Conservation (phyloP, 345 rosid genomes). For the Brassica incana region DNA sequence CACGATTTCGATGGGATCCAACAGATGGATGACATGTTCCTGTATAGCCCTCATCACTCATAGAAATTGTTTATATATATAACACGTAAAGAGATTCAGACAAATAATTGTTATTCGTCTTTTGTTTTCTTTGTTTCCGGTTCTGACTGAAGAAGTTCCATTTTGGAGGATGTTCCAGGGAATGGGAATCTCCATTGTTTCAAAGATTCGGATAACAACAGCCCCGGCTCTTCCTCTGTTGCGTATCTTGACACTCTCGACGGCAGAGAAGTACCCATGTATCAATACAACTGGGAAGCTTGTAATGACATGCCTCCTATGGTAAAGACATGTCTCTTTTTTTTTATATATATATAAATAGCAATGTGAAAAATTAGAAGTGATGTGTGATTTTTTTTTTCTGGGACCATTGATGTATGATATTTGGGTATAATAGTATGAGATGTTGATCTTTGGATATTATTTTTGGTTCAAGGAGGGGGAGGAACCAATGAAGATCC, state of each 20-base stretch:
- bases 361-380: conserved; percentile 4
- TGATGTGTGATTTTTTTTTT: background rate
- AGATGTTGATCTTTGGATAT: conserved; percentile 27
- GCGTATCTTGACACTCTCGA: conserved; percentile 21
- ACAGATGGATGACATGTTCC: conserved; percentile 70
- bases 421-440: background rate
- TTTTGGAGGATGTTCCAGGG: conserved; percentile 46
- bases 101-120: background rate
- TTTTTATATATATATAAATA: background rate
- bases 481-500: conserved; percentile 15
- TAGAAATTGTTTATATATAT: background rate
- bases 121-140: conserved; percentile 31
- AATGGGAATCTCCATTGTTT: conserved; percentile 20
- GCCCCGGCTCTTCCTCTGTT: conserved; percentile 10
- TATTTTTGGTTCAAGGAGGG: conserved; percentile 16
- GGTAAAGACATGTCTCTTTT: conserved; percentile 18
- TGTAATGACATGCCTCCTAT: conserved; percentile 30
- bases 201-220: conserved; percentile 23
- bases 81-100: background rate
- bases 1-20: conserved; percentile 50
- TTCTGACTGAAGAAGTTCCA: conserved; percentile 41
- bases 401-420: background rate
- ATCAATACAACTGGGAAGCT: conserved; percentile 32
- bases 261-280: conserved; percentile 31
- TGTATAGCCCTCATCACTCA: conserved; percentile 49